Conservation (phyloP, 2,329 filamentous ascomycete genomes). For the Clonostachys rosea region DNA sequence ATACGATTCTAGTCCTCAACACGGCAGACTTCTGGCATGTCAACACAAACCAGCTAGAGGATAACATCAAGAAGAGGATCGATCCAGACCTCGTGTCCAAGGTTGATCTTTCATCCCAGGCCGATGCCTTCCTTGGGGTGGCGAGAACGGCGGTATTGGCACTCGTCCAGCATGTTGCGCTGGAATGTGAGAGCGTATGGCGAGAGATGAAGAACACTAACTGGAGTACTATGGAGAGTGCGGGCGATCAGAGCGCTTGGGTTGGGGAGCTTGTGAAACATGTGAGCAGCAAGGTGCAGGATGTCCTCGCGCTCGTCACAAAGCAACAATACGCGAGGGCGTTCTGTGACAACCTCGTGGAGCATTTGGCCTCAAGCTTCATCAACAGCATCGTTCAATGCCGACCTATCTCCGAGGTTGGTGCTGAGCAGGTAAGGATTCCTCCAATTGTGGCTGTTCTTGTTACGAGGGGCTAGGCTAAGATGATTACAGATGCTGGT, state of each 20-base stretch:
- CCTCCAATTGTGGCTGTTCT: not conserved
- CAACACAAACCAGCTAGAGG: constrained; percentile 88
- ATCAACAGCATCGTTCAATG: constrained; percentile 83
- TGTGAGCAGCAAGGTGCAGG: constrained; percentile 66
- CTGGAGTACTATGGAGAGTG: constrained; percentile 90
- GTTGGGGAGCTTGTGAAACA: constrained; percentile 75
- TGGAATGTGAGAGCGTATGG: constrained; percentile 82
- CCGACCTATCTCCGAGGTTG: constrained; percentile 86
- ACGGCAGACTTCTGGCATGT: constrained; percentile 97
- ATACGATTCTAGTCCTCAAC: constrained; percentile 83
- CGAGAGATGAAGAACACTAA: constrained; percentile 95
- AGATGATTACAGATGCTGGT: constrained; percentile 69
- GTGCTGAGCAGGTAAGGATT: constrained; percentile 73
- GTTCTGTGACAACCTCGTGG: constrained; percentile 94
- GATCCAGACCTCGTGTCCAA: constrained; percentile 70
- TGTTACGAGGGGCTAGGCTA: not conserved
- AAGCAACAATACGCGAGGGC: constrained; percentile 94
- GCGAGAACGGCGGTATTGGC: constrained; percentile 82
- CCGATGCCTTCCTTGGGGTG: constrained; percentile 92
- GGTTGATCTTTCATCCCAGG: constrained; percentile 88
- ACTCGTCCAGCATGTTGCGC: constrained; percentile 78
- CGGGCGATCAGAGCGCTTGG: constrained; percentile 91
- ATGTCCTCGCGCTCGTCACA: constrained; percentile 72
- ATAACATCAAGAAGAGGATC: constrained; percentile 88
- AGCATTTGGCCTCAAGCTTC: constrained; percentile 75